These are phyloP conservation scores for Saccharum hybrid DNA, from an alignment of 202 grass and related monocot species.

Conservation along the genomic window DNA sequence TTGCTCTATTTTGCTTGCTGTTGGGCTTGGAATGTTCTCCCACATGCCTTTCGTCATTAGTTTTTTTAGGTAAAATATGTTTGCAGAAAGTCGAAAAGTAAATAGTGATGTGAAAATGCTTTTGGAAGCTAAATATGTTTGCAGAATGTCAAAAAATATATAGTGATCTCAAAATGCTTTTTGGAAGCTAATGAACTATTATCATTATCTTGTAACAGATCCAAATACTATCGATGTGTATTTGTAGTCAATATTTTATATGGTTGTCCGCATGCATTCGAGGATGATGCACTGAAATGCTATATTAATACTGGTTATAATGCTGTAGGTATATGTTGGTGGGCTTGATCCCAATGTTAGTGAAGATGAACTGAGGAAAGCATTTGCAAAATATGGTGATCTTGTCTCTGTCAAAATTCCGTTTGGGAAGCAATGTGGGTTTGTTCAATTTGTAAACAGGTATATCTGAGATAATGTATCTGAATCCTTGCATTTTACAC, in stretches of 20 bases:
- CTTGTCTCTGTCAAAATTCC: constrained; percentile 86
- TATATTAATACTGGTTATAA: constrained; percentile 12
- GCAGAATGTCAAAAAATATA: neutral
- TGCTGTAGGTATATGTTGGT: constrained; percentile 74
- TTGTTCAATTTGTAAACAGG: constrained; percentile 82
- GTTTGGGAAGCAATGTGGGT: constrained; percentile 75
- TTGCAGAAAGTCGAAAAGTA: neutral
- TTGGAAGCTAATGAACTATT: neutral
- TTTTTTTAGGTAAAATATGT: neutral
- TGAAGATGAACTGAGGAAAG: constrained; percentile 77
- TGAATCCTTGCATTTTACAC: constrained; percentile 8
- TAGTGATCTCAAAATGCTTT: neutral
- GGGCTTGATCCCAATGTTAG: constrained; percentile 67
- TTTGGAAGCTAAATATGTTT: neutral
- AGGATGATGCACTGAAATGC: neutral
- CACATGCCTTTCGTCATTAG: neutral
- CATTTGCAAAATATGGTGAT: constrained; percentile 76
- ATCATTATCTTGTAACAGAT: neutral
- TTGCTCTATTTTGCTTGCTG: neutral
- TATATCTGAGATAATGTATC: constrained; percentile 40
- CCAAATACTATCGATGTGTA: neutral
- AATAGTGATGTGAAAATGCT: neutral
- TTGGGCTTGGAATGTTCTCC: neutral
- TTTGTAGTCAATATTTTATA: neutral
- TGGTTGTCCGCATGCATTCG: neutral